phyloP scores from a whole-genome alignment of 495 filamentous ascomycete species.

The Lepidopterella palustris region DNA sequence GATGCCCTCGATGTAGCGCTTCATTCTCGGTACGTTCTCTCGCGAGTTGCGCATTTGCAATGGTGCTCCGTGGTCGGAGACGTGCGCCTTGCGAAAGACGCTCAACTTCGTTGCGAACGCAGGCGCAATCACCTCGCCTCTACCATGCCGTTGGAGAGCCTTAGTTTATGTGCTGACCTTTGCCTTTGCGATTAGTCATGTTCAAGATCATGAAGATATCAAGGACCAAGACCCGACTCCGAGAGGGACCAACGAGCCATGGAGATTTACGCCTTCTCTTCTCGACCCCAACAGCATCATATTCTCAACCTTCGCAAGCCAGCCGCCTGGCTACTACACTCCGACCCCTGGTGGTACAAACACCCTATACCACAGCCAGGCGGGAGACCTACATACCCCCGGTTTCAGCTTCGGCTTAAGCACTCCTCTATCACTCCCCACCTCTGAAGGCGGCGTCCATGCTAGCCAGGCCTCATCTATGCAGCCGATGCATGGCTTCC shows the following conservation, averaged over 20 bases:
- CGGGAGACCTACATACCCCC: slow-evolving; percentile 87
- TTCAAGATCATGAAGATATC: slow-evolving; percentile 48
- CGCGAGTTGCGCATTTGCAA: not conserved
- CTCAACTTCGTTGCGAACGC: not conserved
- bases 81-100: not conserved
- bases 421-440: slow-evolving; percentile 79
- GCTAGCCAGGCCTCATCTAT: slow-evolving; percentile 42
- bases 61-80: not conserved
- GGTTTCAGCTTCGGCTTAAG: slow-evolving; percentile 62
- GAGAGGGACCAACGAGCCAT: slow-evolving; percentile 64
- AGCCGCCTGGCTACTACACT: slow-evolving; percentile 78
- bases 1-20: slow-evolving; percentile 37
- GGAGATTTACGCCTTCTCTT: slow-evolving; percentile 80
- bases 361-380: slow-evolving; percentile 72
- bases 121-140: not conserved
- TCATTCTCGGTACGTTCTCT: slow-evolving; percentile 30
- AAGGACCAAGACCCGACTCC: slow-evolving; percentile 79
- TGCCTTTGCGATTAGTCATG: slow-evolving; percentile 33
- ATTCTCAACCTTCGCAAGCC: slow-evolving; percentile 70
- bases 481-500: slow-evolving; percentile 49
- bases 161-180: not conserved
- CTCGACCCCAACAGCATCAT: slow-evolving; percentile 78
- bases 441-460: slow-evolving; percentile 53
- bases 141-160: not conserved
- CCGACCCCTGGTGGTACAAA: slow-evolving; percentile 82